phyloP scores from a whole-genome alignment of 495 filamentous ascomycete species.

The Neurospora sublineolata region DNA sequence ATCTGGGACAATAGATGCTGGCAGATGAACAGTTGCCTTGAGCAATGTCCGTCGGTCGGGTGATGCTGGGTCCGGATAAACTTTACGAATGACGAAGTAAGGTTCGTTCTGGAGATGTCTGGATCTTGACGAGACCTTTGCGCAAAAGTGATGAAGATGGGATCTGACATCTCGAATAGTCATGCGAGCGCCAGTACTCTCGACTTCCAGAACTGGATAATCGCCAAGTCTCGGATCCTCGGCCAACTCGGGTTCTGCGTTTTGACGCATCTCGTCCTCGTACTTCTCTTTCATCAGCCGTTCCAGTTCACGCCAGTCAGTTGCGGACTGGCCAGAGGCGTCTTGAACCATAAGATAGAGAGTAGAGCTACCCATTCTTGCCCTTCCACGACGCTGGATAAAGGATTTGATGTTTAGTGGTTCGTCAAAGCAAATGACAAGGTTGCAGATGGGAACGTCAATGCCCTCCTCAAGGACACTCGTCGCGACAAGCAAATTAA shows the following conservation, averaged over 20 bases:
- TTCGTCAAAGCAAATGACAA: slow-evolving; percentile 76
- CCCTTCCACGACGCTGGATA: slow-evolving; percentile 78
- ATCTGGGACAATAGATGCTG: slow-evolving; percentile 52
- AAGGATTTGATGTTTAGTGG: slow-evolving; percentile 74
- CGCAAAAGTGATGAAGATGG: slow-evolving; percentile 80
- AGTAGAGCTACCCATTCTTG: slow-evolving; percentile 58
- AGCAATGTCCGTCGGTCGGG: slow-evolving; percentile 11
- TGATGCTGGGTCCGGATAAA: neutral
- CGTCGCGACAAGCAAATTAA: slow-evolving; percentile 74
- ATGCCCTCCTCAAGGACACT: slow-evolving; percentile 88
- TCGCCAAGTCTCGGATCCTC: slow-evolving; percentile 43
- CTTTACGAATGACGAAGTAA: slow-evolving; percentile 30
- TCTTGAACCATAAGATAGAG: slow-evolving; percentile 52
- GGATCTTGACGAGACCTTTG: slow-evolving; percentile 39
- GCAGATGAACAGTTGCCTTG: slow-evolving; percentile 55
- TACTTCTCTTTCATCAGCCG: slow-evolving; percentile 62
- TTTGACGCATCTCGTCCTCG: slow-evolving; percentile 52
- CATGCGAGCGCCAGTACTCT: slow-evolving; percentile 54
- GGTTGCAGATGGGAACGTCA: slow-evolving; percentile 73
- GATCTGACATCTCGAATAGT: slow-evolving; percentile 57
- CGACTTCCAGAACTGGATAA: slow-evolving; percentile 36
- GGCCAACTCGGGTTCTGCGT: slow-evolving; percentile 31
- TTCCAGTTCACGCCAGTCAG: slow-evolving; percentile 55
- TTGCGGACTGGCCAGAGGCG: slow-evolving; percentile 16
- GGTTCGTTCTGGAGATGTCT: slow-evolving; percentile 16